Evolutionary conservation across 306 rosid species (phyloP), one percentile per base, ranked within the genome.

Genomic region (Rosa multiflora): DNA sequence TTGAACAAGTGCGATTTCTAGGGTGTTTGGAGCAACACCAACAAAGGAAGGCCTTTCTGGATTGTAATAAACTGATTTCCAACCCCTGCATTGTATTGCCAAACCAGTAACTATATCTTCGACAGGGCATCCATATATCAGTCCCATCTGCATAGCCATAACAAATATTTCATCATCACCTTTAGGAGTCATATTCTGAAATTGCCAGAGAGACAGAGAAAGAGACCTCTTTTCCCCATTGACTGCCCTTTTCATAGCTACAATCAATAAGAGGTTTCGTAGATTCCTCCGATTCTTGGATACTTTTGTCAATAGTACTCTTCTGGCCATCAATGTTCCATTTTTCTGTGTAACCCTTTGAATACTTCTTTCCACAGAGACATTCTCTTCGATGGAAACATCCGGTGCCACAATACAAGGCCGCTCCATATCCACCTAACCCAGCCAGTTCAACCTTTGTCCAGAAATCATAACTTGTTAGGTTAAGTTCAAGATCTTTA

Each of bases 321-420:
- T 44, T 78, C 64, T 79, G 67, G 62, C 29, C 53, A n/a, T 78
- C 80, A 5, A 9, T 26, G 11, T 84, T 61, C 49, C 43, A 10
- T 20, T 75, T 48, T 59, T 49, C 78, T 74, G 1, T 82, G 37
- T 64, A 61, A 71, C 75, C 89, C 76, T 73, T 82, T 32, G 79
- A 42, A 66, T 81, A 73, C 67, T 83, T 82, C 78, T 46, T 77
- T 53, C 96, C 96, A 3, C 70, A 51, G 0, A 93, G 83, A 80
- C 89, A 84, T 47, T 85, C 90, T 86, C 94, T 86, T 74, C 96
- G 39, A 81, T 92, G 97, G 67, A 91, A 85, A 67, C 92, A 87
- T 17, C 94, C 94, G 14, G 97, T 89, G 70, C 97, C 97, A 70
- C 87, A 76, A 69, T 85, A 93, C 67, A 89, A n/a, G 12, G 96